Base-by-base conservation (phyloP, 768 basidiomycete genomes). In the Amanita rimosa region DNA sequence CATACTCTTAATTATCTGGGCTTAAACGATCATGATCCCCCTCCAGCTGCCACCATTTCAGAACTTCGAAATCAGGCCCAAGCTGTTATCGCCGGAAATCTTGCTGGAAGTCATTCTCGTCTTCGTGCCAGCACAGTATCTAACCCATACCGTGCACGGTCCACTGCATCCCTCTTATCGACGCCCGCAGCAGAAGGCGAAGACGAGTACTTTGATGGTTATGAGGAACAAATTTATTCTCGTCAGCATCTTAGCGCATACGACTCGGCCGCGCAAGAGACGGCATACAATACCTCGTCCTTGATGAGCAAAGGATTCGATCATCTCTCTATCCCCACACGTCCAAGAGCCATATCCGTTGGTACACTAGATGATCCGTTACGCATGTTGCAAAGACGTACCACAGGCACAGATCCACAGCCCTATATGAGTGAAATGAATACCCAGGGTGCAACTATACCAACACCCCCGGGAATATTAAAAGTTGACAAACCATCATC, bases 1-100 rank as follows among this genome's bases (percentile, higher is more conserved):
- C 90, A 92, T 60, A 97, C 95, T 22, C 77, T 98, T 52, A 94
- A 96, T 65, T 97, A 97, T 64, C 85, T 98, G 44, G 95, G 95
- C 38, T 74, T 98, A 57, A 95, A 93, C 57, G 94, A 73, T 52
- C 53, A 54, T 31, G 71, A 76, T 46, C 79, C 78, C 44, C 79
- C 85, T n/a, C 83, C 83, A 2, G 87, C 90, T 4, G 91, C 90
- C 9, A 92, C 90, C 34, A 81, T 94, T 52, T 79, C 87, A 16
- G 93, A 94, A 65, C 69, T 94, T 52, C 83, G 90, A 57, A 87
- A 78, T 54, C 92, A 93, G 60, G 86, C 88, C 34, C 91, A 93
- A 64, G 85, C 86, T 39, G 92, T 87, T 33, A 90, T 94, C 60
- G 84, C 88, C 22, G 83, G 83, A 44, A 88, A 86, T 58, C 69